Base-by-base conservation (phyloP, 495 filamentous ascomycete species). In the Daldinia caldariorum region DNA sequence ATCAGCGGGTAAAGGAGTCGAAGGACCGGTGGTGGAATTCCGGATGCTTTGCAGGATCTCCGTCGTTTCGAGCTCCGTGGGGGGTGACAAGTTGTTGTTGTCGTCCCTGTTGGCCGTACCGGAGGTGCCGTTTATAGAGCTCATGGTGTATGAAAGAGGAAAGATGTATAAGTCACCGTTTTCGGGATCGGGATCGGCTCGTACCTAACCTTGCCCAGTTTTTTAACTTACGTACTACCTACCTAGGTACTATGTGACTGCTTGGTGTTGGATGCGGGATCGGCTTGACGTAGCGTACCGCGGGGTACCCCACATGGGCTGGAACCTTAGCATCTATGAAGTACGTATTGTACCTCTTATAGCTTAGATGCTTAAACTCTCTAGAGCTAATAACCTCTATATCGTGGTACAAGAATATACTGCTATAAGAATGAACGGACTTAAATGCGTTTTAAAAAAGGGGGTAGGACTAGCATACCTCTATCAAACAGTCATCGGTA, bases 51-150 rank as follows among this genome's bases (percentile, higher is more conserved):
- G 71, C 6, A 68, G 51, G 55, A 74, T 71, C 61, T 75, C 66
- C 63, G 62, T 59, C 0, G 73, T 66, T 61, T 74, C 74, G 66
- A 74, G 47, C 51, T 66, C 72, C 34, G 72, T 71, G 50, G 67
- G 69, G 41, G 72, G 66, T 50, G 69, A 64, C 34, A 58, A 69
- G 51, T n/a, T n/a, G n/a, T n/a, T n/a, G n/a, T n/a, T n/a, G n/a
- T 66, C 51, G 70, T 72, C 20, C 47, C 51, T 58, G 41, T 58
- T 41, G 35, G 49, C 38, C 47, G 69, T 64, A 50, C 31, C 63
- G 62, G 63, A 59, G 54, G 18, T 58, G 39, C 64, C 49, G 70
- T 68, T 67, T 39, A 57, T 51, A 38, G 38, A 54, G 39, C 47
- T 67, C 59, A 64, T 71, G 26, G 26, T 47, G 37, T 35, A 7